Base-by-base conservation (phyloP, 129 eudicot genomes). In the Silybum marianum region DNA sequence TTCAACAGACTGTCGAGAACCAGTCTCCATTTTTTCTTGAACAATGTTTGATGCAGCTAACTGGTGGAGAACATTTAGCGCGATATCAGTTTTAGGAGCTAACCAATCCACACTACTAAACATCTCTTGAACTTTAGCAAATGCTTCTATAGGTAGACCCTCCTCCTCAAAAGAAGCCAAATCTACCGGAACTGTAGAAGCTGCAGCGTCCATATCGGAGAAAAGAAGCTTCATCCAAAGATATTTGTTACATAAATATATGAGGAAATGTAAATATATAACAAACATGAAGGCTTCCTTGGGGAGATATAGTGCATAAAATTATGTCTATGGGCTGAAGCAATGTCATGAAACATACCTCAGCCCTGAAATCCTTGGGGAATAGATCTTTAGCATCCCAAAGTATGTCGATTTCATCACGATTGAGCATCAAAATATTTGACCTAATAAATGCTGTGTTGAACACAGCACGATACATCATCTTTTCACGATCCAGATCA, bases 401-500 rank as follows among this genome's bases (percentile, higher is more conserved):
- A 73, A 90, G 78, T 51, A 86, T 85, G 87, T 96, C 98, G 58
- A 96, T 82, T 32, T 96, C 99, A 74, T 96, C 97, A n/a, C 95
- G 91, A 79, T 80, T 91, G 78, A 96, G 91, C 85, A 96, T 91
- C 80, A 96, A 80, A 72, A 96, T 96, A 78, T 96, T 96, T 71
- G 99, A 96, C 86, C 99, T 84, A n/a, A 96, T 93, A 81, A 96
- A 96, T 18, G 98, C 89, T 25, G 97, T 92, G 88, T 95, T 92
- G 70, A 92, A 95, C 97, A 95, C 90, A 81, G 86, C 91, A 25
- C 99, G 91, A 14, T 90, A 92, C 91, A 92, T 90, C 90, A 92
- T 87, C 75, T 84, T 84, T 85, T 95, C 97, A 26, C 87, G 90
- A 72, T 85, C 88, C 89, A 88, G 78, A 80, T 90, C 96, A 78